Evolutionary conservation across 768 basidiomycete genomes (phyloP), one percentile per base, ranked within the genome.

Genomic region (Phanerodontia chrysosporium): DNA sequence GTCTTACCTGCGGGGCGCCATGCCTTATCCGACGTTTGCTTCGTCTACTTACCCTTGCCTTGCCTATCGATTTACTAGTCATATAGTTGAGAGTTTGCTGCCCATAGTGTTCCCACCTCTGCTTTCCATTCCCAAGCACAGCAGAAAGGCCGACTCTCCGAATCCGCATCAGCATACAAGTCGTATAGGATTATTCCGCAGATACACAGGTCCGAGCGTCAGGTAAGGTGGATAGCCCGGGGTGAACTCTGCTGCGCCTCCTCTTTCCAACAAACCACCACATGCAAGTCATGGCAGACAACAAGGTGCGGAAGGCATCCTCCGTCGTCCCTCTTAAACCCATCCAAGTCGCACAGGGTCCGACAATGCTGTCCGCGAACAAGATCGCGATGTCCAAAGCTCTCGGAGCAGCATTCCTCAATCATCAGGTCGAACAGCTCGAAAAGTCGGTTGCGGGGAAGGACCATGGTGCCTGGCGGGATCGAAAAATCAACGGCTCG

Each of bases 391-490:
- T 94, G 89, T 92, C 91, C 57, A 83, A 86, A 62, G 91, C 92
- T 0, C 83, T 94, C 39, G 92, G 92, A 21, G 90, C 91, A 28
- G 92, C 92, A 2, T 92, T 92, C 69, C 81, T 94, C 59, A 88
- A 81, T 62, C 91, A 94, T 65, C 90, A 94, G 66, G 92, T 94
- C 45, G 89, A 92, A 65, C 88, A 92, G 67, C 85, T 94, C 55
- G 91, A 94, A 75, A 87, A 88, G 72, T 78, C 85, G 0, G 87
- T 91, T 21, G 74, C 78, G 3, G 76, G 75, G 32, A 45, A 58
- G 48, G 81, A 79, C 7, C 74, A 78, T 8, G 79, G 81, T 1
- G 81, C 80, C 62, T 87, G 87, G 87, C 76, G 86, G 62, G 83
- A 82, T 57, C 77, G 69, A 67, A 62, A 65, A 36, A 56, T 13